Base-by-base conservation (phyloP, 202 grass and related monocot genomes). In the Cymbopogon flexuosus region DNA sequence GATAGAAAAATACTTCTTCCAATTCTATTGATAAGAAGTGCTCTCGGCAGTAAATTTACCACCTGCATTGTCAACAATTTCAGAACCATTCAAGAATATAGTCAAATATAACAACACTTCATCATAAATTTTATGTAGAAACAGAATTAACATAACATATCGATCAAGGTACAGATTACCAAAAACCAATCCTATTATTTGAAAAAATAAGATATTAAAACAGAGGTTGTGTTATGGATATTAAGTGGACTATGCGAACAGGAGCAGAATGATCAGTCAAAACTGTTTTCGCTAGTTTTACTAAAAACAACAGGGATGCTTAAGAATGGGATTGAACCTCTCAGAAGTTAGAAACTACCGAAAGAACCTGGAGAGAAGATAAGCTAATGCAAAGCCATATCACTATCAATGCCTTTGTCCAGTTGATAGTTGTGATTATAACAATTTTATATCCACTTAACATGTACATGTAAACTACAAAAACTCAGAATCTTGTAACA, bases 11-110 rank as follows among this genome's bases (percentile, higher is more conserved):
- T 79, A 72, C 34, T 80, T 42, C 45, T 69, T 40, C 90, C 92
- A 65, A 80, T 86, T 90, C 90, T 91, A 73, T 98, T 98, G 58
- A 98, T 93, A 81, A 98, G 86, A 79, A 98, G 86, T 79, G 84
- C 85, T 36, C 73, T 88, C 19, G 90, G 95, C 14, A 98, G 84
- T 84, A 93, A 91, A 88, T 90, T 84, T 65, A 98, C 76, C 36
- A 98, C 90, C 95, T 98, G 85, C 73, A 87, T 62, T 76, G 67
- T 60, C 43, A 89, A 58, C 7, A 72, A 33, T 47, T 76, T 84
- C 31, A 51, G 14, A 81, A 57, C 70, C 37, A 19, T 79, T 47
- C 39, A 72, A 67, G 8, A 7, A 67, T 74, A 37, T 11, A 5
- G 5, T 37, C 10, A 31, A 60, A 54, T 34, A 84, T 51, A 72